A percentile compares a stretch with the other conserved stretches of the same genome.
Conservation (phyloP, 176 grass and related monocot genomes). For the Alloteropsis semialata region DNA sequence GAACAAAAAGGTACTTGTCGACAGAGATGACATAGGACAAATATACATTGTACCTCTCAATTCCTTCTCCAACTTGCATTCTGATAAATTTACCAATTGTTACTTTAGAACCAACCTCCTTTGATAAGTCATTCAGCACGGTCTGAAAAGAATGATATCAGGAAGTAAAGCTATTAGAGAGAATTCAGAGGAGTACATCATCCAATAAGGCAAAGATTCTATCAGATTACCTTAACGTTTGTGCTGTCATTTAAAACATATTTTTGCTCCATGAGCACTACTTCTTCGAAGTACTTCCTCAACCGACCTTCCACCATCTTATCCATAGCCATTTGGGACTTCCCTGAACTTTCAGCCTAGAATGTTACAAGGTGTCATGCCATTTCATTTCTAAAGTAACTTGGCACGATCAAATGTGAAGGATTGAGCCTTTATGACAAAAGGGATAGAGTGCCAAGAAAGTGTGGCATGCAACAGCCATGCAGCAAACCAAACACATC, state of each 20-base stretch:
- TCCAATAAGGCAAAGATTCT: slow-evolving; percentile 3
- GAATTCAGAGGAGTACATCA: slow-evolving; percentile 11
- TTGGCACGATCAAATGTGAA: background rate
- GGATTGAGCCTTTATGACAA: background rate
- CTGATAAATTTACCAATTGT: slow-evolving; percentile 79
- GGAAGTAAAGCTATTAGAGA: slow-evolving; percentile 16
- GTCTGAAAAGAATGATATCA: slow-evolving; percentile 43
- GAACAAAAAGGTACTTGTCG: background rate
- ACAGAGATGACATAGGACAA: background rate
- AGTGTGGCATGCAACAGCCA: background rate
- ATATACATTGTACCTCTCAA: slow-evolving; percentile 45
- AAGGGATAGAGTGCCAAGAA: background rate
- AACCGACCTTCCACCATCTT: slow-evolving; percentile 97
- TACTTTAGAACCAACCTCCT: slow-evolving; percentile 79
- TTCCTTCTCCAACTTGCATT: slow-evolving; percentile 92
- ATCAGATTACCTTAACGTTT: slow-evolving; percentile 61
- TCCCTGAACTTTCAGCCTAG: slow-evolving; percentile 91
- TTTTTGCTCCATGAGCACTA: slow-evolving; percentile 94
- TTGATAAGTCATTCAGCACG: slow-evolving; percentile 80
- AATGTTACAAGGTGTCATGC: slow-evolving; percentile 12
- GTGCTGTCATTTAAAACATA: slow-evolving; percentile 68
- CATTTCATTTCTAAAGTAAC: slow-evolving; percentile 4
- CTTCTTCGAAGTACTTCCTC: slow-evolving; percentile 90
- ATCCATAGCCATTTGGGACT: slow-evolving; percentile 90
- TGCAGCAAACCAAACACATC: background rate